These are phyloP conservation scores for Xylaria sp. DNA, from an alignment of 2,329 filamentous ascomycete genomes.

Conservation along the genomic window DNA sequence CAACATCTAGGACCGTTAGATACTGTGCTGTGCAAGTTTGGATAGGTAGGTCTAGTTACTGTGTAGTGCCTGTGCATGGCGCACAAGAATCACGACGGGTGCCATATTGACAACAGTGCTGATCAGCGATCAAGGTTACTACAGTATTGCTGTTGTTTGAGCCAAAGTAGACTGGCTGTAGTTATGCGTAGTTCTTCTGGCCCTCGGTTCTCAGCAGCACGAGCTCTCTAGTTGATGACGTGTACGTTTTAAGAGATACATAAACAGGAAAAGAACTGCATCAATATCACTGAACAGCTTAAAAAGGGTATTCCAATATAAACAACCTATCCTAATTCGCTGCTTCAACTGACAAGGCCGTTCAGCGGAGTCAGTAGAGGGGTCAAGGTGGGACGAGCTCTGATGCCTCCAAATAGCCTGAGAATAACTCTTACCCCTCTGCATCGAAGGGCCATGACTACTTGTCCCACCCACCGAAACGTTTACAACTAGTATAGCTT, in stretches of 20 bases:
- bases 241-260: neutral
- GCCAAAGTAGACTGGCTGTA: neutral
- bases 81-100: slow-evolving; percentile 54
- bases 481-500: no score
- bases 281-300: neutral
- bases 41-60: slow-evolving; percentile 48
- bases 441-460: no score
- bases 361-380: slow-evolving; percentile 6
- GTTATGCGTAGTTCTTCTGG: no score
- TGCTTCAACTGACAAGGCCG: neutral
- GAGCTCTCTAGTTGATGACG: neutral
- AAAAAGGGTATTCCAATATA: neutral
- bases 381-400: neutral
- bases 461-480: no score
- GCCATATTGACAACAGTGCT: slow-evolving; percentile 46
- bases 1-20: slow-evolving; percentile 41
- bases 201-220: neutral
- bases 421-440: neutral
- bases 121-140: neutral
- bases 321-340: neutral
- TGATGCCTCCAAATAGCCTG: neutral
- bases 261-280: neutral
- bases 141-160: slow-evolving; percentile 3
- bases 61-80: slow-evolving; percentile 55
- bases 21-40: neutral